Conservation (phyloP, 208 protist species). For the Angomonas deanei region DNA sequence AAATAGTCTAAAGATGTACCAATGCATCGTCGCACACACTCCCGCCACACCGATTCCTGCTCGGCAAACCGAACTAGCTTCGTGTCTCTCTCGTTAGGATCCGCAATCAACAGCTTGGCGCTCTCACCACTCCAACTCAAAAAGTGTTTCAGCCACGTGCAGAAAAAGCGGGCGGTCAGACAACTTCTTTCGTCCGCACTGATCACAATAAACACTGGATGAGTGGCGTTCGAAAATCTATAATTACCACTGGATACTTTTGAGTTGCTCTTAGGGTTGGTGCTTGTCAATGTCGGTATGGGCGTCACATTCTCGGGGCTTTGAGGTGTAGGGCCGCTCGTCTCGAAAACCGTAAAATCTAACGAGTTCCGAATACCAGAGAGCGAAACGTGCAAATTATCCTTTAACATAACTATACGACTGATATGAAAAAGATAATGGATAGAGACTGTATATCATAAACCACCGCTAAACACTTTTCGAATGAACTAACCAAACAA, state of each 20-base stretch:
- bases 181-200: constrained; percentile 43
- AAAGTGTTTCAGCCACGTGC: constrained; percentile 53
- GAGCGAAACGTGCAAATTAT: background rate
- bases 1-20: constrained; percentile 34
- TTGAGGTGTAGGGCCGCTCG: background rate
- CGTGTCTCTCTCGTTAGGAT: constrained; percentile 18
- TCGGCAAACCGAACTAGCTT: constrained; percentile 28
- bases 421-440: background rate
- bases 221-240: constrained; percentile 29
- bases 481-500: too few species aligned
- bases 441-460: background rate
- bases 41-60: constrained; percentile 25
- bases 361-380: constrained; percentile 14
- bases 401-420: background rate
- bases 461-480: too few species aligned
- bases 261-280: background rate
- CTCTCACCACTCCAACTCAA: constrained; percentile 61
- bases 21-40: constrained; percentile 26
- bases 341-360: constrained; percentile 20
- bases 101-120: constrained; percentile 42
- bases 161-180: constrained; percentile 63
- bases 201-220: constrained; percentile 52
- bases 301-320: constrained; percentile 18
- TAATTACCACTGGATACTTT: constrained; percentile 9
- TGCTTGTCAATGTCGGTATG: constrained; percentile 15